phyloP scores from a whole-genome alignment of 306 rosid genomes.

The Glycine latifolia region DNA sequence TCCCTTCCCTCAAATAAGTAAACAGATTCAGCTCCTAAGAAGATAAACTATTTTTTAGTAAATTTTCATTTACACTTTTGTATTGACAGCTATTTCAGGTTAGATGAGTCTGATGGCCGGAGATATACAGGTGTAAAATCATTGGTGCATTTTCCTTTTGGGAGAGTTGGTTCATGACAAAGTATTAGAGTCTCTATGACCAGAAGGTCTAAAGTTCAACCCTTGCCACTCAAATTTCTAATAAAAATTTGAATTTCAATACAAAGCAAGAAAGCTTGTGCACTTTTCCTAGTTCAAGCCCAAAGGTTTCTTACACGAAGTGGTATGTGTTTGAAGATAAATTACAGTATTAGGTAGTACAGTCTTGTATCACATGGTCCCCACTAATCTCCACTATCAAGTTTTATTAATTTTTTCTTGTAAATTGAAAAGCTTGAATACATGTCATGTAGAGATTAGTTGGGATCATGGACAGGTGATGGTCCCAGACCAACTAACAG shows the following conservation, averaged over 20 bases:
- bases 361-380: too few species aligned
- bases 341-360: too few species aligned
- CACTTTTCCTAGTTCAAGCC: neutral
- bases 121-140: neutral
- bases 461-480: too few species aligned
- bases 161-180: neutral
- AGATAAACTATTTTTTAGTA: neutral
- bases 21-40: slow-evolving; percentile 8
- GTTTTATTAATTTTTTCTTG: too few species aligned
- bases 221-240: too few species aligned
- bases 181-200: neutral
- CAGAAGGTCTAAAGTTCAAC: too few species aligned
- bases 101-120: neutral
- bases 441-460: too few species aligned
- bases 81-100: neutral
- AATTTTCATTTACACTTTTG: neutral
- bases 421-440: too few species aligned
- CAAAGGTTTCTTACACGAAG: neutral
- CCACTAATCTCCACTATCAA: too few species aligned
- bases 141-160: neutral
- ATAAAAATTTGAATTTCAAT: neutral
- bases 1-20: slow-evolving; percentile 32
- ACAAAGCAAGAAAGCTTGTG: neutral
- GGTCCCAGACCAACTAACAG: neutral
- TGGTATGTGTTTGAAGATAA: too few species aligned